Base-by-base conservation (phyloP, 345 rosid genomes). In the Salix arbutifolia region DNA sequence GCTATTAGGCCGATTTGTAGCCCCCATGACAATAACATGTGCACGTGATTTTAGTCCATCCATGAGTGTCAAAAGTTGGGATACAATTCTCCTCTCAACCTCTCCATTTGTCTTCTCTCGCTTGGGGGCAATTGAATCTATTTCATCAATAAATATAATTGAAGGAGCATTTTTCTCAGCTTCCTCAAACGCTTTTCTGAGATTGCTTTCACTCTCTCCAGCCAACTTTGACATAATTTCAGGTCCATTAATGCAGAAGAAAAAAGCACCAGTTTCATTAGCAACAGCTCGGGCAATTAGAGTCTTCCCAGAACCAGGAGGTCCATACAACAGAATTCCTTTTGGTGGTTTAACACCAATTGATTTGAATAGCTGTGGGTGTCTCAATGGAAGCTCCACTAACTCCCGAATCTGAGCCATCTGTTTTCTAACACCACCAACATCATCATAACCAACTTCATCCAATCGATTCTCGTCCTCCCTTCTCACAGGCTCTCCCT, bases 321-420 rank as follows among this genome's bases (percentile, higher is more conserved):
- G 84, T 70, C 84, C 99, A 75, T 88, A 94, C 21, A 94, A 92
- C 68, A 94, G 78, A 77, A 95, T 93, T 72, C 99, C 97, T 74
- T 93, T 95, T 0, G 99, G 99, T 77, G 99, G 99, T 87, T 95
- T 95, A 74, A 95, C 99, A 84, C 99, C 99, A 82, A 95, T 95
- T 4, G 99, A 95, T 76, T 95, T 95, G 76, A 95, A 95, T 3
- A 95, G 88, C 74, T 93, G 99, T 6, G 97, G 99, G 76, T 95
- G 99, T 83, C 99, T 90, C 77, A 95, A 65, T 17, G 97, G 97
- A 73, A 95, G 93, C 82, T 95, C 99, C 72, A 95, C 99, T 44
- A 93, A 78, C 79, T 95, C 98, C 69, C 99, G 85, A 83, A 95
- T 95, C 86, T 93, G 97, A 79, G 99, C 99, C 99, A 95, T 95